Evolutionary conservation across 2,329 filamentous ascomycete species (phyloP), one percentile per base, ranked within the genome.

Genomic region (Neofusicoccum kwambonambiense): DNA sequence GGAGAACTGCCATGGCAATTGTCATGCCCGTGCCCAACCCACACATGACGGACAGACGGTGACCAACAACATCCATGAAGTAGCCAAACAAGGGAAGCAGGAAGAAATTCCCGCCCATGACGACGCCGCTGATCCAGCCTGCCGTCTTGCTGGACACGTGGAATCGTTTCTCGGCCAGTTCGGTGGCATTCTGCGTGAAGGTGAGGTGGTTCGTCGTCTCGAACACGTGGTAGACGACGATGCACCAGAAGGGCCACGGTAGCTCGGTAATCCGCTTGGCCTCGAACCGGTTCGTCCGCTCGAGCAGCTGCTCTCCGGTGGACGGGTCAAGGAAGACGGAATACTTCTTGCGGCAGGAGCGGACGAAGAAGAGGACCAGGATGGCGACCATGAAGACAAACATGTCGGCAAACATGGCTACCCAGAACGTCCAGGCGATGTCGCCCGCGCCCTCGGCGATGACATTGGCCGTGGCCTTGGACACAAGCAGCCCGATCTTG

Each of bases 401-500:
- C 5, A 58, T 2, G 54, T 58, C 42, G 3, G 42, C 37, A n/a
- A 58, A 45, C 13, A 34, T 34, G 19, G 54, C 37, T 7, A 45
- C 41, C 54, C 19, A 58, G 19, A 34, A 58, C 19, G 42, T 12
- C 54, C 39, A 58, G 19, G 54, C 54, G 15, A 58, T 31, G 12
- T 45, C 37, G 0, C 86, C 85, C 0, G 83, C 84, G 12, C 81
- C 83, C 67, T 83, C 79, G 0, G 85, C 80, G 31, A 88, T 88
- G 31, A 86, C 77, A 49, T 88, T 88, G 2, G 86, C 84, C 0
- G 85, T 85, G 0, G 84, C 80, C 68, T 87, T 86, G 12, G 87
- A 86, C 1, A 86, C 83, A 63, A 89, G 88, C 0, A 81, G 81
- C 1, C 86, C 86, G 7, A 88, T 83, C 71, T 87, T 88, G n/a